Base-by-base conservation (phyloP, 805 yeast species). In the Candida vaughaniae region DNA sequence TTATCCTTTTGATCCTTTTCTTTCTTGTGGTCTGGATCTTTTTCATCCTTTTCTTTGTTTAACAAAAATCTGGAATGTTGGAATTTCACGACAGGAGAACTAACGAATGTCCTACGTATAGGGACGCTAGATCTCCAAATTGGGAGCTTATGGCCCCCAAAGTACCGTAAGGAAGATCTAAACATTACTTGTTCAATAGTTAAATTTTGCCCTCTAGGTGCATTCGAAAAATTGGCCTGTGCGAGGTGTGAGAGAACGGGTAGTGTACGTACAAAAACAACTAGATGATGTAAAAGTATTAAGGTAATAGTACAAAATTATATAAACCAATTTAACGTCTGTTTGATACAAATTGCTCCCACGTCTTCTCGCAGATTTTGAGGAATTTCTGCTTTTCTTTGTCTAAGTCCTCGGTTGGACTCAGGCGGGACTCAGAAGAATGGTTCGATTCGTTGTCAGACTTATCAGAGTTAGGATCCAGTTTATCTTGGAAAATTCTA, bases 311-410 rank as follows among this genome's bases (percentile, higher is more conserved):
- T n/a, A n/a, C n/a, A n/a, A n/a, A n/a, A n/a, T n/a, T n/a, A n/a
- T n/a, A n/a, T n/a, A n/a, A n/a, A n/a, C n/a, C n/a, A 10, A 20
- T 15, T 30, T 35, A 29, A 25, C 39, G 31, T 31, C 39, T 41
- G 28, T 32, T 39, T 14, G 44, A 43, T 14, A 60, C 50, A 46
- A 61, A 65, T 45, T 62, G 60, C 39, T 67, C 69, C 74, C 74
- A 68, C 27, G 66, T 62, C 15, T 70, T 66, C 41, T 62, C 71
- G 45, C 74, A 68, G 22, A 68, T 59, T 45, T 64, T 61, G 46
- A 68, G 40, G 43, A 67, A 68, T 47, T 65, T 66, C 29, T 58
- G 59, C 55, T 63, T 64, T 32, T 62, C 65, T 34, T 33, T 38
- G 4, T 20, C 9, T 15, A 16, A 16, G n/a, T 35, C 35, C n/a